Percentiles rank a stretch among this genome's conserved stretches.
Evolutionary conservation across 495 filamentous ascomycete species (phyloP).

Genomic region (Lophiotrema nucula): DNA sequence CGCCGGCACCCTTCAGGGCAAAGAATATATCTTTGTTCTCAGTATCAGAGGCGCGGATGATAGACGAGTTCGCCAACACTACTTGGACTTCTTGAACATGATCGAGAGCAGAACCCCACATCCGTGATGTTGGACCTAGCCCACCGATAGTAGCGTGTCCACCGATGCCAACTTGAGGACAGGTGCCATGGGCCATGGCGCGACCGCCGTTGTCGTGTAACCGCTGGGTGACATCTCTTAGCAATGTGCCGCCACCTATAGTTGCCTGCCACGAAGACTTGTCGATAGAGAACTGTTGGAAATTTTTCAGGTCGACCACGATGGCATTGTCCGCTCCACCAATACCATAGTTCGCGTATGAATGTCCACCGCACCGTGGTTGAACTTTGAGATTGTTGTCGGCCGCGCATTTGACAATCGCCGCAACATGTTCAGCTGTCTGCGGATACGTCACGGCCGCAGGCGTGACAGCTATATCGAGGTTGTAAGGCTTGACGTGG

Average conservation of each 20-base stretch:
- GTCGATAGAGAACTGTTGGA: slow-evolving; percentile 49
- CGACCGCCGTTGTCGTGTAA: slow-evolving; percentile 33
- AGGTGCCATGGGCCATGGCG: slow-evolving; percentile 38
- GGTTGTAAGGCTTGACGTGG: slow-evolving; percentile 37
- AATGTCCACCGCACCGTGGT: slow-evolving; percentile 33
- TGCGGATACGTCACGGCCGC: slow-evolving; percentile 33
- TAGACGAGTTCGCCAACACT: slow-evolving; percentile 31
- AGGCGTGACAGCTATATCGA: slow-evolving; percentile 27
- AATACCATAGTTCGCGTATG: slow-evolving; percentile 41
- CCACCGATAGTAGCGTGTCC: slow-evolving; percentile 49
- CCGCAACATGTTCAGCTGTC: slow-evolving; percentile 31
- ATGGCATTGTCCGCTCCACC: slow-evolving; percentile 48
- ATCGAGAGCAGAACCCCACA: slow-evolving; percentile 56
- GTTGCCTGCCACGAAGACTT: slow-evolving; percentile 30
- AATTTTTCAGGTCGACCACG: slow-evolving; percentile 47
- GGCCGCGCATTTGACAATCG: slow-evolving; percentile 34
- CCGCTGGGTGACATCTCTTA: slow-evolving; percentile 33
- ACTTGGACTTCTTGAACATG: slow-evolving; percentile 51
- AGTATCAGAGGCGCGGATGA: slow-evolving; percentile 34
- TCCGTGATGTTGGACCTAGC: slow-evolving; percentile 53
- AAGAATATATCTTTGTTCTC: slow-evolving; percentile 33
- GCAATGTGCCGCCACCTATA: slow-evolving; percentile 34
- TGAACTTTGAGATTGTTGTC: slow-evolving; percentile 33
- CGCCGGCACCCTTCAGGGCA: slow-evolving; percentile 50
- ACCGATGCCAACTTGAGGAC: slow-evolving; percentile 36